A percentile compares a stretch with the other conserved stretches of the same genome.
These are phyloP conservation scores for Gonium pectorale DNA, from an alignment of 139 green algal species.

Conservation along the genomic window DNA sequence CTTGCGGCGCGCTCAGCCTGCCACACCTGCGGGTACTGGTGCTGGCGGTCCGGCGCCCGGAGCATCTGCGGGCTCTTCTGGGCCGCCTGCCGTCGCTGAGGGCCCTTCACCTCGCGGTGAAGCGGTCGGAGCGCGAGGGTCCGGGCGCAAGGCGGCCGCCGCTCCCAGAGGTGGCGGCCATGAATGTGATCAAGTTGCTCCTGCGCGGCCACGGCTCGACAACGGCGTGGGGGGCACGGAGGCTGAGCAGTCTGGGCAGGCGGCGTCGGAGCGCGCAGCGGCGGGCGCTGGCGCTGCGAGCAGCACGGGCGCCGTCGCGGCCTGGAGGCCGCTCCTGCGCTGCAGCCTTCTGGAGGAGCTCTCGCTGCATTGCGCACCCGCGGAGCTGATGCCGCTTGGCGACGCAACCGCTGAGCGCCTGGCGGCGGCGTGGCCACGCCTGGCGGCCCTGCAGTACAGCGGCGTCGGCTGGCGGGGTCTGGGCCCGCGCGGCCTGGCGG, in stretches of 20 bases:
- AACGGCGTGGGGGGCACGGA: too few species aligned
- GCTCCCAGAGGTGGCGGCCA: too few species aligned
- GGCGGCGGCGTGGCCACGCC: conserved; percentile 53
- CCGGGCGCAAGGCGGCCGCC: background rate
- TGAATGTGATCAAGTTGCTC: background rate
- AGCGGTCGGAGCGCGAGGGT: background rate
- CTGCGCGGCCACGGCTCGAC: too few species aligned
- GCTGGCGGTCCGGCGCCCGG: background rate
- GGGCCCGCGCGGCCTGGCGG: conserved; percentile 68
- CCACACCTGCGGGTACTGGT: conserved; percentile 19
- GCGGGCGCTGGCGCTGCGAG: too few species aligned
- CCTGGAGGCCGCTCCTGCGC: background rate
- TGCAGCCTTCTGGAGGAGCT: background rate
- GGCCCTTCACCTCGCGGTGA: background rate
- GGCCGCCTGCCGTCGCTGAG: background rate
- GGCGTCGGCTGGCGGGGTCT: conserved; percentile 88
- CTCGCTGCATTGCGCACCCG: background rate
- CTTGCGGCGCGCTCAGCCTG: background rate
- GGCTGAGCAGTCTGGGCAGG: too few species aligned
- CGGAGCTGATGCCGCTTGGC: background rate
- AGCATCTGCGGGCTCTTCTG: background rate
- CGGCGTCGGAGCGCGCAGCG: too few species aligned
- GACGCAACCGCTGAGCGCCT: background rate
- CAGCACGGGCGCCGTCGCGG: background rate
- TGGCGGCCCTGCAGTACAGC: conserved; percentile 72